Evolutionary conservation across 192 early-diverging fungal species (phyloP), one percentile per base, ranked within the genome.

Genomic region (Podila epicladia): DNA sequence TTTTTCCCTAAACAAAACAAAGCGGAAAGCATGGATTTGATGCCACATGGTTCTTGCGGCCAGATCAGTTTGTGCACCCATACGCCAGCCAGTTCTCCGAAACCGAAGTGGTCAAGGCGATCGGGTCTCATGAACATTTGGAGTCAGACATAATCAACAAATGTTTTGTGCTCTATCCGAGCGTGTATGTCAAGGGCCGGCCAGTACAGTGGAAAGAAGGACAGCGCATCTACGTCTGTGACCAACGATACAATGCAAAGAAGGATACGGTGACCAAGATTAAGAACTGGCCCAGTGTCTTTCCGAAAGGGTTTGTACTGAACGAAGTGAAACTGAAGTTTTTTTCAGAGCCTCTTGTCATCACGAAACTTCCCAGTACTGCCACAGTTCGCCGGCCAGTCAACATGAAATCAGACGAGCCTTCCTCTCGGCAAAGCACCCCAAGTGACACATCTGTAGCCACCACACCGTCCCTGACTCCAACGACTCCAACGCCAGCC

Each of bases 1-100:
- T 28, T 31, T 26, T 31, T 11, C 9, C 24, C 5, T 24, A 4
- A 45, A 45, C 13, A 15, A 12, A 41, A 9, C 41, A 55, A 60
- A 69, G 67, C 3, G 67, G 67, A 24, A 24, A 45, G 24, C 53
- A 69, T 20, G 29, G 57, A 13, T 6, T 70, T n/a, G 68, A 70
- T 70, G 68, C 68, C 19, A 37, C 37, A 5, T 70, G 68, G 68
- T 70, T 70, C n/a, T 41, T 62, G 31, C 24, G 68, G n/a, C 68
- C 68, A 8, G 68, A 70, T 15, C 68, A 70, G 20, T 60, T 70
- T 29, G 48, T 49, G 15, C 37, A 49, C 53, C 68, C 68, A 15
- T 70, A 70, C n/a, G 35, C 58, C 17, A 70, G 68, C 41, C 68
- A 58, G 11, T 70, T 70, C 32, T 61, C 58, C n/a, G 28, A 51